Base-by-base conservation (phyloP, 164 flowering plant species). In the Vitis riparia region DNA sequence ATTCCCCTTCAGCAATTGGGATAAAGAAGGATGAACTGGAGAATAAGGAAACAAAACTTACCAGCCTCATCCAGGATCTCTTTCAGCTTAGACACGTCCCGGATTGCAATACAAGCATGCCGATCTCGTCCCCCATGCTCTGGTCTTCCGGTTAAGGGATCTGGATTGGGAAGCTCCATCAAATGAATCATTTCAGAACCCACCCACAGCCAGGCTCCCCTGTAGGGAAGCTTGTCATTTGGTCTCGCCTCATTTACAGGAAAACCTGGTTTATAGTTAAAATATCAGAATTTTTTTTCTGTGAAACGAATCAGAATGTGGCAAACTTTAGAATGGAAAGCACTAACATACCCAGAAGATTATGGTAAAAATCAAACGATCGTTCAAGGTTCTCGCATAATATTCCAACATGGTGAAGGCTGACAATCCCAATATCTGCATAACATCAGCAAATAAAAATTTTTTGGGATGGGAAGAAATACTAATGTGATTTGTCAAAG, bases 111-210 rank as follows among this genome's bases (percentile, higher is more conserved):
- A 58, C 99, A 91, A 63, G 99, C 75, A 75, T 95, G 99, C 57
- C 97, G 90, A 66, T 95, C 98, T 62, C 98, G 85, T 37, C 98
- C 99, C 1, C 97, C 99, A 72, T 96, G 99, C 60, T 83, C 89
- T 30, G 99, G 94, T 23, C 97, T 85, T 29, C 98, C 98, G 2
- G 87, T 81, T 53, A 88, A 81, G 6, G 99, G 99, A 67, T 95
- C 99, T 8, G 99, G 99, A 81, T 95, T 95, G 53, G 97, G 96
- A 77, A 95, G 99, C 82, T 95, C 99, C 98, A 95, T 93, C 75
- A 95, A 78, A 75, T 95, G 99, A 82, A 95, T 93, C 99, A 95
- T 95, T 78, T 90, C 98, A 55, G 98, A 83, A 62, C 99, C 99
- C 70, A 96, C 97, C 99, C 98, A 96, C 65, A 96, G 77, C 99